Evolutionary conservation across 2,329 filamentous ascomycete genomes (phyloP).

Genomic region (Trichothecium roseum): DNA sequence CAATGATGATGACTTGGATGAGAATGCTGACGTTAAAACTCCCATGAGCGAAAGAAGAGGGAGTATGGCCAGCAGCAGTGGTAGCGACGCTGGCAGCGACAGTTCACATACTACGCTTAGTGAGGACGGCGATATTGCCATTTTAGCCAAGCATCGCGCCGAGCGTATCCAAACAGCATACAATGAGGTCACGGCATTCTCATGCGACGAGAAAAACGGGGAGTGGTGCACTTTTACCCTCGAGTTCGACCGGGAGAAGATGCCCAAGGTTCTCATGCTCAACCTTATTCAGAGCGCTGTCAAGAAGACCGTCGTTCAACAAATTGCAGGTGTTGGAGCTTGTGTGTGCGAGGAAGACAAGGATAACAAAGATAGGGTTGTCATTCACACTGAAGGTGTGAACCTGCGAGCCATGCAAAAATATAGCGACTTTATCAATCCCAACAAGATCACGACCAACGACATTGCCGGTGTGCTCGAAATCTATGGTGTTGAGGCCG

Average conservation of each 20-base stretch:
- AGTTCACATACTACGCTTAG: conserved; percentile 24
- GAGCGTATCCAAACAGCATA: conserved; percentile 54
- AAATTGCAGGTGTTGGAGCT: conserved; percentile 65
- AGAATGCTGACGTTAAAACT: conserved; percentile 35
- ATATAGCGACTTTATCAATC: conserved; percentile 76
- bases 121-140: conserved; percentile 22
- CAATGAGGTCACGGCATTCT: conserved; percentile 62
- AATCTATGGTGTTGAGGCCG: conserved; percentile 89
- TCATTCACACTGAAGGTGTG: conserved; percentile 72
- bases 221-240: conserved; percentile 72
- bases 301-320: conserved; percentile 72
- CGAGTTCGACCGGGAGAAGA: conserved; percentile 67
- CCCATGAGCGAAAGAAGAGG: too few species aligned
- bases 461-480: conserved; percentile 78
- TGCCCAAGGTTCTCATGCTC: conserved; percentile 88
- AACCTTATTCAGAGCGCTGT: conserved; percentile 77
- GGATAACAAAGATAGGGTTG: conserved; percentile 19
- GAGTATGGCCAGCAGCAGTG: conserved; percentile 8
- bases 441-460: conserved; percentile 81
- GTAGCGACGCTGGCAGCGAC: conserved; percentile 29
- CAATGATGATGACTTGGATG: conserved; percentile 42
- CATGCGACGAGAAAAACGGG: conserved; percentile 65
- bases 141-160: conserved; percentile 41
- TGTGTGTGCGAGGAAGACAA: conserved; percentile 58
- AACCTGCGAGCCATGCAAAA: conserved; percentile 88